Evolutionary conservation across 805 yeast genomes (phyloP).

Genomic region (Ogataea henricii): DNA sequence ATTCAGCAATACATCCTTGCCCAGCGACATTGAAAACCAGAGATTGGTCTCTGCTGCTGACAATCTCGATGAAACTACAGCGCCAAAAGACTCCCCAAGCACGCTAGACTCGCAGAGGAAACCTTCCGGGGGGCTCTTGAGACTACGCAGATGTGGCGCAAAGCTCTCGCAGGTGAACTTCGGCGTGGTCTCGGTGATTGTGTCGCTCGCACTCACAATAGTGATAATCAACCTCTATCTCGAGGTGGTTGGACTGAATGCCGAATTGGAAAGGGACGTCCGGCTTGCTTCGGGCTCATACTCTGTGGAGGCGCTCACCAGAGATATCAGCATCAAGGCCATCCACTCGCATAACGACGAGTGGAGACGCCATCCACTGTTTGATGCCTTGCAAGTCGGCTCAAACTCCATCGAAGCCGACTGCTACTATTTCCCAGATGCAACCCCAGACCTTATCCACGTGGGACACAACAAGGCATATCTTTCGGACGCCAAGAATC

Average conservation of each 20-base stretch:
- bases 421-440: conserved; percentile 47
- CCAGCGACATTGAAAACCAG: conserved; percentile 4
- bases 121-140: background rate
- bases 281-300: conserved; percentile 5
- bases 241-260: conserved; percentile 7
- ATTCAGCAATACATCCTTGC: background rate
- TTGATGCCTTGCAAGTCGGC: conserved; percentile 56
- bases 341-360: conserved; percentile 74
- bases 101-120: background rate
- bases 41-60: background rate
- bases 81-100: background rate
- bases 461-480: conserved; percentile 63
- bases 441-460: conserved; percentile 38
- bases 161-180: conserved; percentile 1
- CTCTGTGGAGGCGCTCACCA: conserved; percentile 23
- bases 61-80: background rate
- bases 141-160: background rate
- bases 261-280: conserved; percentile 10
- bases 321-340: conserved; percentile 32
- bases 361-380: conserved; percentile 58
- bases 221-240: conserved; percentile 15
- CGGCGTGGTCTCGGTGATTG: conserved; percentile 9
- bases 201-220: conserved; percentile 11
- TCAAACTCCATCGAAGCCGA: conserved; percentile 67
- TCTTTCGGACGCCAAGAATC: conserved; percentile 44